Conservation (phyloP, 176 grass and related monocot species). For the Tillandsia fasciculata region DNA sequence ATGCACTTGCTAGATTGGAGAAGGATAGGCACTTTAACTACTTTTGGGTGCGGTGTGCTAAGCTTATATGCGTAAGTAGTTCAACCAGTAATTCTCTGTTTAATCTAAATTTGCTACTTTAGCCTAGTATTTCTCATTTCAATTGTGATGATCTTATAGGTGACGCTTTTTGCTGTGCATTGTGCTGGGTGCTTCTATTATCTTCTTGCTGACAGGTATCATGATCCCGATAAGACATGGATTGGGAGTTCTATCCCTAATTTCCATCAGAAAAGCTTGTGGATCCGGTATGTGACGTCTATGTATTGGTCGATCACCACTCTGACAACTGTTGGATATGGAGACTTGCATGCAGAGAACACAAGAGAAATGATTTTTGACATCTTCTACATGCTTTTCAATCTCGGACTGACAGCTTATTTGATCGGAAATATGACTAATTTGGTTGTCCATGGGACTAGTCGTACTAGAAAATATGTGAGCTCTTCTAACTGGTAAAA, state of each 20-base stretch:
- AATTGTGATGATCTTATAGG: constrained; percentile 35
- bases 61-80: constrained; percentile 82
- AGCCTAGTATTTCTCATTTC: constrained; percentile 4
- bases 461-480: constrained; percentile 89
- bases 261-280: constrained; percentile 62
- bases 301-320: constrained; percentile 99
- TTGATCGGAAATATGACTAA: constrained; percentile 99
- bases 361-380: constrained; percentile 85
- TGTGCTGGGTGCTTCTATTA: constrained; percentile 93
- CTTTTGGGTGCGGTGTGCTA: constrained; percentile 95
- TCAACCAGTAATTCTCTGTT: constrained; percentile 3
- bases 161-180: constrained; percentile 94
- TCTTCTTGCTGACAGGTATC: constrained; percentile 82
- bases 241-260: constrained; percentile 72
- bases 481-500: constrained; percentile 20
- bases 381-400: constrained; percentile 97
- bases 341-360: constrained; percentile 89
- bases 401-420: constrained; percentile 96
- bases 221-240: constrained; percentile 49
- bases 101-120: constrained; percentile 5
- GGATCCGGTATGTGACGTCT: constrained; percentile 73
- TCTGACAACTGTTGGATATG: constrained; percentile 91
- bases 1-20: constrained; percentile 55
- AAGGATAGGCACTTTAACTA: constrained; percentile 93
- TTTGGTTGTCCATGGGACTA: constrained; percentile 90